These are phyloP conservation scores for Diplodia intermedia DNA, from an alignment of 2,329 filamentous ascomycete genomes.

Conservation along the genomic window DNA sequence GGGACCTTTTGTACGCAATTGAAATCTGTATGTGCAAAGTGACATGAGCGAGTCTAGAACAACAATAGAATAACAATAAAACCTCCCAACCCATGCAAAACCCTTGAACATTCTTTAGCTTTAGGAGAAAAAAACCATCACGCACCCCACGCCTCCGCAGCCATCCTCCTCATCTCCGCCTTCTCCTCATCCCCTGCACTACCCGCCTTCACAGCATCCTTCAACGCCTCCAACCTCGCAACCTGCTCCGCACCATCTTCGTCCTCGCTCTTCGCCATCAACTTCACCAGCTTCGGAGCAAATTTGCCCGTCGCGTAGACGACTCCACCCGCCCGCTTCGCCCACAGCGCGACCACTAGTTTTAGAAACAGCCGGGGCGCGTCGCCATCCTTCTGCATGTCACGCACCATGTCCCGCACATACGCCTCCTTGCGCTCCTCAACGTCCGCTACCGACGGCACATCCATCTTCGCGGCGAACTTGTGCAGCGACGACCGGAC, in stretches of 20 bases:
- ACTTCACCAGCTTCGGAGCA: slow-evolving; percentile 49
- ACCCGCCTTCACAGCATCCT: slow-evolving; percentile 47
- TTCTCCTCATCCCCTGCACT: slow-evolving; percentile 43
- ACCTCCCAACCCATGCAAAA: background rate
- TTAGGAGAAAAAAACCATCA: background rate
- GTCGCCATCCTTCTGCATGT: slow-evolving; percentile 47
- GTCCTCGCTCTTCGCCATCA: slow-evolving; percentile 40
- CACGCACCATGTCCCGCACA: slow-evolving; percentile 44
- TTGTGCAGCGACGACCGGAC: slow-evolving; percentile 40
- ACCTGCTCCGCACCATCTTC: slow-evolving; percentile 38
- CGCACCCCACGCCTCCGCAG: slow-evolving; percentile 31
- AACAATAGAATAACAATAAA: background rate
- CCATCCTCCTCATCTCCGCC: slow-evolving; percentile 45
- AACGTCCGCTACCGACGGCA: slow-evolving; percentile 35
- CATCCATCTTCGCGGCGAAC: slow-evolving; percentile 45
- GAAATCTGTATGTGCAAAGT: background rate
- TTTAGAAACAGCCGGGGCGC: slow-evolving; percentile 49
- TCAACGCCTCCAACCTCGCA: slow-evolving; percentile 45
- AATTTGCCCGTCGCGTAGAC: slow-evolving; percentile 52
- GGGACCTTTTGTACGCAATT: background rate
- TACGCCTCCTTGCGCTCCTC: slow-evolving; percentile 39
- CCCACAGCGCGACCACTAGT: slow-evolving; percentile 45
- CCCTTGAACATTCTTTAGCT: background rate
- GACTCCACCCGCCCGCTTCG: slow-evolving; percentile 42
- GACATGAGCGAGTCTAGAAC: background rate